Evolutionary conservation across 768 basidiomycete genomes (phyloP), one percentile per base, ranked within the genome.

Genomic region (Leccinum obscurum): DNA sequence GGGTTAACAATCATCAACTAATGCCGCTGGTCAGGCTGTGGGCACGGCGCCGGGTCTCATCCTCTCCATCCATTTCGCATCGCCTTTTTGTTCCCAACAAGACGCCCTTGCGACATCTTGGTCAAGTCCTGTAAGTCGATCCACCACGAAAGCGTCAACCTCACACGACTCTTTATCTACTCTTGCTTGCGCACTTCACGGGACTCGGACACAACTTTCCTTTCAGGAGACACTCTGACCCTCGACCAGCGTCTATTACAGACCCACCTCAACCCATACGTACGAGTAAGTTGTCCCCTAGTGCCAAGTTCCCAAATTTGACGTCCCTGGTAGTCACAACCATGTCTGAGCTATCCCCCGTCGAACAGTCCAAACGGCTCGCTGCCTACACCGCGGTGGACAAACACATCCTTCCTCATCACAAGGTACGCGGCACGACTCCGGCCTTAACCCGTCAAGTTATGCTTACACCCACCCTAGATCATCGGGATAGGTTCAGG

Each of bases 381-480:
- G 97, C 97, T 9, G 97, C 97, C 3, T 95, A 86, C 76, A 90
- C 92, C 1, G 97, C 97, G 0, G 96, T 99, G 2, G 96, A 98
- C 72, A 82, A 85, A 54, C 90, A 98, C 76, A 82, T 99, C 34
- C 81, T 82, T 58, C 84, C 88, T 28, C 83, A 93, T 66, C 89
- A 98, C 76, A 89, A 87, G 79, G 95, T 91, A 66, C 81, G 73
- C n/a, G 6, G n/a, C 30, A 22, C 14, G 9, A 54, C 52, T 49
- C 54, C 32, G 52, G 4, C 13, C 10, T 39, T 7, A 44, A 54
- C 35, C 59, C 15, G 35, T n/a, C 34, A 30, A 41, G 28, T 51
- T 28, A 22, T 62, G 30, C 60, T 55, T 46, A 66, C 52, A 3
- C 3, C 13, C 2, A 28, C 37, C 17, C 13, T 52, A 94, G 93